These are phyloP conservation scores for Crassisporium funariophilum DNA, from an alignment of 768 basidiomycete species.

Conservation along the genomic window DNA sequence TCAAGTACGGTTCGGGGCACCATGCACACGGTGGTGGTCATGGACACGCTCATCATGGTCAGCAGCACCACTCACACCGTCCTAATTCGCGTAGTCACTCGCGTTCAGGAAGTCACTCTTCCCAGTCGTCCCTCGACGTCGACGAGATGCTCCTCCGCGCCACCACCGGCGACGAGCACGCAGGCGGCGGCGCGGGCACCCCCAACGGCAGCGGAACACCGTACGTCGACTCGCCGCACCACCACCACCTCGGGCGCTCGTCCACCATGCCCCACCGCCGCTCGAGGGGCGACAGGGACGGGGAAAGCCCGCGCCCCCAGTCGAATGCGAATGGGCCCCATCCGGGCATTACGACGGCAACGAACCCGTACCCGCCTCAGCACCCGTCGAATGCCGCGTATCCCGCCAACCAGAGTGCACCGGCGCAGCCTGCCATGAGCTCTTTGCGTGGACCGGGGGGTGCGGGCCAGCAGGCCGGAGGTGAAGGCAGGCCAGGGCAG, in stretches of 20 bases:
- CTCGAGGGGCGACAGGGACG: neutral
- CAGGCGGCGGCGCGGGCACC: slow-evolving; percentile 1
- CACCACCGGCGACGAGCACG: slow-evolving; percentile 31
- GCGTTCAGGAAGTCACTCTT: slow-evolving; percentile 35
- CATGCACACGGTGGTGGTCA: too few species aligned
- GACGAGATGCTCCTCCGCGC: slow-evolving; percentile 49
- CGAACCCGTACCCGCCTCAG: slow-evolving; percentile 15
- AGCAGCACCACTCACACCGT: slow-evolving; percentile 6
- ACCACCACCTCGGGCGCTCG: neutral
- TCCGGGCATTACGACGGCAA: slow-evolving; percentile 2
- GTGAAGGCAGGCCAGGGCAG: slow-evolving; percentile 24
- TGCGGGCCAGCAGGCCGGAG: slow-evolving; percentile 20
- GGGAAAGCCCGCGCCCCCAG: neutral
- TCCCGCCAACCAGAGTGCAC: slow-evolving; percentile 15
- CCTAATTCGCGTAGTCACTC: slow-evolving; percentile 23
- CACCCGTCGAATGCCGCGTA: slow-evolving; percentile 4
- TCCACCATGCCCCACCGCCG: neutral
- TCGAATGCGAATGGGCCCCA: neutral
- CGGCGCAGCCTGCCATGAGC: slow-evolving; percentile 2
- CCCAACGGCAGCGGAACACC: neutral
- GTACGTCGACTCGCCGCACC: neutral
- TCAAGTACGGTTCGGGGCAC: too few species aligned
- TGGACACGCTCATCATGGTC: slow-evolving; percentile 1
- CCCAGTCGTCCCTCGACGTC: slow-evolving; percentile 39
- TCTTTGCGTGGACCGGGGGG: slow-evolving; percentile 7